Base-by-base conservation (phyloP, 345 rosid genomes). In the Heritiera littoralis region DNA sequence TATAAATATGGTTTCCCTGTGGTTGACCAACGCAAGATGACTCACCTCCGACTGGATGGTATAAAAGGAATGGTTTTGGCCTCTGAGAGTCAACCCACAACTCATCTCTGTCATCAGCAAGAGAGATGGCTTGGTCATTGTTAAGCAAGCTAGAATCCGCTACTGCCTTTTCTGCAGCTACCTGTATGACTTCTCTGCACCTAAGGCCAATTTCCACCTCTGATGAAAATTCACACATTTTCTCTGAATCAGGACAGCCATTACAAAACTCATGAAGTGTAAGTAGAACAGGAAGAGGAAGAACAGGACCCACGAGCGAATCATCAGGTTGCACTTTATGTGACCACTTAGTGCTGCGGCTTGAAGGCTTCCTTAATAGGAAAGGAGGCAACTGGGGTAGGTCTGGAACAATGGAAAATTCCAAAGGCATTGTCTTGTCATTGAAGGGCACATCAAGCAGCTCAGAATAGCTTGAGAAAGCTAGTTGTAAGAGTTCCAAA, bases 391-490 rank as follows among this genome's bases (percentile, higher is more conserved):
- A 83, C 80, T 92, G 93, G 28, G 87, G 88, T 3, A 67, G 28
- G 51, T 92, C 91, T 7, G 93, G 91, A 80, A 92, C 92, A 77
- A 30, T 79, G 79, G 81, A 83, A 80, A 91, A 93, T 75, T 93
- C 95, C 77, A 90, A 88, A 77, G 87, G 79, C 40, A 73, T 75
- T 75, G 81, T 84, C 77, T 83, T 86, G 77, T 84, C 72, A 77
- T 87, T 83, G 52, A 83, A 60, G 61, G 81, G 78, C 45, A 84
- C 87, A 74, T 89, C 87, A 49, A 83, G 82, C 55, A 87, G 71
- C 77, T 92, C 92, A 14, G 89, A 80, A 80, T 89, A 88, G 82
- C 79, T 79, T n/a, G 93, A 87, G 86, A 92, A 93, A 46, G 96
- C 92, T 66, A 88, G 85, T 54, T 82, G 86, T 76, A 90, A 64